Percentiles rank a stretch among this genome's conserved stretches.
These are phyloP conservation scores for Ophiostoma piceae DNA, from an alignment of 2,329 filamentous ascomycete species.

Conservation along the genomic window DNA sequence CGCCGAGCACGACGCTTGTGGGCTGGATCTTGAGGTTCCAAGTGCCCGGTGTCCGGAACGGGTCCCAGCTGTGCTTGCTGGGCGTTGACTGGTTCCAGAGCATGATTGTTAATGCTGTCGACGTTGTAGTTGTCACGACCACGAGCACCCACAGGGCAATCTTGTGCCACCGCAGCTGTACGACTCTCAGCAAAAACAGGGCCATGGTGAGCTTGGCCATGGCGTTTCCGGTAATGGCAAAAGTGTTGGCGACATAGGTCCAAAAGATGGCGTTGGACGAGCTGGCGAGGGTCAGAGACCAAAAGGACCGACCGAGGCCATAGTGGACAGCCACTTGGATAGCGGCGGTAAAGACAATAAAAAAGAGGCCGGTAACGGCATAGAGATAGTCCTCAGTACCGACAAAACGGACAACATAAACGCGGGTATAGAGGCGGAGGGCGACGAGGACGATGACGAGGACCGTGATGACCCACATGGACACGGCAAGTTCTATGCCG, in stretches of 20 bases:
- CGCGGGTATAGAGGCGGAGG: constrained; percentile 38
- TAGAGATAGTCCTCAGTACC: constrained; percentile 2
- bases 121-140: constrained; percentile 29
- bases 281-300: constrained; percentile 32
- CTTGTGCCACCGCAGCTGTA: constrained; percentile 36
- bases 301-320: constrained; percentile 36
- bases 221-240: constrained; percentile 36
- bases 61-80: constrained; percentile 36
- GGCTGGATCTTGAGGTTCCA: constrained; percentile 38
- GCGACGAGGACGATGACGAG: constrained; percentile 34
- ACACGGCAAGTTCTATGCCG: constrained; percentile 33
- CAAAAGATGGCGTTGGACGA: constrained; percentile 38
- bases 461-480: constrained; percentile 37
- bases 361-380: constrained; percentile 30
- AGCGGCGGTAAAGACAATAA: constrained; percentile 35
- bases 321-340: constrained; percentile 36
- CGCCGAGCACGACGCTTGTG: constrained; percentile 36
- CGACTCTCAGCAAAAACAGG: constrained; percentile 38
- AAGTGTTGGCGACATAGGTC: constrained; percentile 38
- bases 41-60: constrained; percentile 34
- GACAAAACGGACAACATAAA: constrained; percentile 36
- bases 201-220: constrained; percentile 40
- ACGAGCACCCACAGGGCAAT: constrained; percentile 33
- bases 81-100: constrained; percentile 39
- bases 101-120: constrained; percentile 34